A percentile compares a stretch with the other conserved stretches of the same genome.
Evolutionary conservation across 2,329 filamentous ascomycete genomes (phyloP).

Genomic region (Intubia oerlemansii): DNA sequence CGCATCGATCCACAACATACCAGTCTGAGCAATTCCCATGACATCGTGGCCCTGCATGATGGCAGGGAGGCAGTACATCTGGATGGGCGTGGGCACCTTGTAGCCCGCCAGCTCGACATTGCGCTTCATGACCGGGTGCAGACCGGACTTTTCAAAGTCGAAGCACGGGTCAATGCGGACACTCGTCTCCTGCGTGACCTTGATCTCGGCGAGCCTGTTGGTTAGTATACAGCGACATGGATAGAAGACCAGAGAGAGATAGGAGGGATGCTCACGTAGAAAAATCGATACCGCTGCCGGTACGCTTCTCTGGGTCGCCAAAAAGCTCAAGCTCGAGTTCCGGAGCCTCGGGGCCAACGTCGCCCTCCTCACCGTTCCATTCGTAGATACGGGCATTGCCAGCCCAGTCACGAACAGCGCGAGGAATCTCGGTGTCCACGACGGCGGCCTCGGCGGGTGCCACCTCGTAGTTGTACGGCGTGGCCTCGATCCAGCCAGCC

Average conservation of each 20-base stretch:
- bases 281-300: slow-evolving; percentile 36
- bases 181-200: slow-evolving; percentile 34
- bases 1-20: slow-evolving; percentile 25
- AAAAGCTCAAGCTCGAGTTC: slow-evolving; percentile 64
- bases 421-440: slow-evolving; percentile 5
- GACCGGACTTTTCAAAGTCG: slow-evolving; percentile 51
- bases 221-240: too few species aligned
- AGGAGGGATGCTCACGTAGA: slow-evolving; percentile 15
- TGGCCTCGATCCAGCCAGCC: slow-evolving; percentile 23
- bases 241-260: background rate
- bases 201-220: slow-evolving; percentile 30
- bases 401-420: slow-evolving; percentile 18
- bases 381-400: slow-evolving; percentile 49
- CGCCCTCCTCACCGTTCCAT: slow-evolving; percentile 70
- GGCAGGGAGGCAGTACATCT: slow-evolving; percentile 65
- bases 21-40: slow-evolving; percentile 80
- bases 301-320: slow-evolving; percentile 28
- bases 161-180: slow-evolving; percentile 27
- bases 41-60: slow-evolving; percentile 60
- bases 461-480: slow-evolving; percentile 26
- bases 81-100: slow-evolving; percentile 58
- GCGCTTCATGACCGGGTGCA: slow-evolving; percentile 65
- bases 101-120: slow-evolving; percentile 63
- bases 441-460: slow-evolving; percentile 5
- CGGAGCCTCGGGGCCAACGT: slow-evolving; percentile 51